Evolutionary conservation across 2,329 filamentous ascomycete species (phyloP), one percentile per base, ranked within the genome.

Genomic region (Beauveria brongniartii): DNA sequence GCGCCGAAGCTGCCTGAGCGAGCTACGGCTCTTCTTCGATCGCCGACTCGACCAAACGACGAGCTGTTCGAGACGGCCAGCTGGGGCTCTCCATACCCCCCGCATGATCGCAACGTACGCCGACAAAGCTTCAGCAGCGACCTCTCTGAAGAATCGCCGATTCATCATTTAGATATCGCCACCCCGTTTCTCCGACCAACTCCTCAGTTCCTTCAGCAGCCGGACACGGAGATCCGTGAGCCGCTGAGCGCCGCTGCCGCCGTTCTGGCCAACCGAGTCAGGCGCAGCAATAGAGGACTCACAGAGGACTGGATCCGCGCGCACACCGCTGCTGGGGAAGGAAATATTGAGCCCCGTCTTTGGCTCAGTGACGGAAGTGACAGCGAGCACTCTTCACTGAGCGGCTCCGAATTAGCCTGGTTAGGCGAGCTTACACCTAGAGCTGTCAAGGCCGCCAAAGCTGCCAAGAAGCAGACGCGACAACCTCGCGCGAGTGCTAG

Each of bases 81-180:
- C 72, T 96, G 92, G 92, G 92, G 92, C 61, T 96, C 92, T 59
- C 92, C 92, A 24, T 96, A 96, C 75, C 87, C 89, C 60, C 82
- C 81, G 64, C 82, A 87, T 44, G 88, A 83, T 61, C 73, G 72
- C 66, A 73, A 80, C 63, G 75, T 80, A 59, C 79, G 79, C 57
- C 75, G 74, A 59, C 74, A 77, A 64, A 84, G 82, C 67, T 77
- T 79, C 65, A 82, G 81, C 69, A 87, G 83, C 72, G 83, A 81
- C 67, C 74, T 74, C 62, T 86, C 82, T 3, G 83, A 85, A 67
- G 83, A 83, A 64, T 83, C 80, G 50, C 83, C 81, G 0, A 78
- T 87, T 64, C 84, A 86, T 65, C 82, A 82, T 61, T 76, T 88
- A 57, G 82, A 81, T 66, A 81, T 88, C 60, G 78, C 79, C 66